phyloP scores from a whole-genome alignment of 345 rosid species.

The Diplotaxis tenuifolia region DNA sequence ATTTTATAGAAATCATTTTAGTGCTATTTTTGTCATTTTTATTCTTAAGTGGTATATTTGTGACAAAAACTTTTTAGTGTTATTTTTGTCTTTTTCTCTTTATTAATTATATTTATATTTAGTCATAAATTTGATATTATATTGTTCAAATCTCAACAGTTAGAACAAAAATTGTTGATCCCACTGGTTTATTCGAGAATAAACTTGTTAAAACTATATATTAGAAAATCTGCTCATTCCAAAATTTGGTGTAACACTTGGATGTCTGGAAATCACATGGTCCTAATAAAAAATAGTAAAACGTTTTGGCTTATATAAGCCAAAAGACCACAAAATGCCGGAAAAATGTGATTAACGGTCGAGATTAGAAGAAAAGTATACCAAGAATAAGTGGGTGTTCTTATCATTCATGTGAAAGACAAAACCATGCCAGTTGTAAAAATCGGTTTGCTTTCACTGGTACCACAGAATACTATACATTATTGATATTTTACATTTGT shows the following conservation, averaged over 20 bases:
- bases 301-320: neutral
- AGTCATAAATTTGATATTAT: neutral
- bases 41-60: no score
- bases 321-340: neutral
- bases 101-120: no score
- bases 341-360: neutral
- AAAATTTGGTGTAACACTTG: conserved; percentile 11
- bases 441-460: conserved; percentile 14
- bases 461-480: conserved; percentile 10
- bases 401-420: conserved; percentile 30
- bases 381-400: conserved; percentile 28
- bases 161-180: neutral
- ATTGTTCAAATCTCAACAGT: neutral
- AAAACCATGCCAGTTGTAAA: conserved; percentile 25
- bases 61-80: no score
- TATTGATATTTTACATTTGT: neutral
- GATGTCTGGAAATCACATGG: conserved; percentile 21
- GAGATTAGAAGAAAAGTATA: conserved; percentile 18
- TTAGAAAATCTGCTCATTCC: neutral
- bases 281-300: neutral
- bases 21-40: no score
- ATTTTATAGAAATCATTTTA: no score
- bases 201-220: neutral
- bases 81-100: no score
- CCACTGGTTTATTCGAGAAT: neutral